These are phyloP conservation scores for Phlebiopsis flavidoalba DNA, from an alignment of 768 basidiomycete species.

Conservation along the genomic window DNA sequence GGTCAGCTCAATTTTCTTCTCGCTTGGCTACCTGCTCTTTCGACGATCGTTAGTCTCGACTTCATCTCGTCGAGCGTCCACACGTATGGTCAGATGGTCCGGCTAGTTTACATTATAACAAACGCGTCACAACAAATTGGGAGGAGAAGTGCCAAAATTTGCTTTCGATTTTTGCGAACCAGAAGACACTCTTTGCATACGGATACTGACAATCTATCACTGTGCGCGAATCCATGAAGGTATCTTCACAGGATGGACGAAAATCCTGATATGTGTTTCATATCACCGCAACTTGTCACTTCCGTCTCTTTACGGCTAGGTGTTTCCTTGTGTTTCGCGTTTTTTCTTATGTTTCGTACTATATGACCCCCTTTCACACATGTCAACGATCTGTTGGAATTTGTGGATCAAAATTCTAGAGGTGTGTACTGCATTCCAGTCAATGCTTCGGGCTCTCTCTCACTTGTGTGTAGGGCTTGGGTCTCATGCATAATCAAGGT, in stretches of 20 bases:
- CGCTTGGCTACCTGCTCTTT: background rate
- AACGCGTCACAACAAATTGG: conserved; percentile 14
- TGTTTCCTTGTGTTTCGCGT: no score
- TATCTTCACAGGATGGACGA: conserved; percentile 9
- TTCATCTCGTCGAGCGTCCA: conserved; percentile 26
- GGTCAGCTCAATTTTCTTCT: background rate
- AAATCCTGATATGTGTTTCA: no score
- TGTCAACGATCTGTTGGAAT: conserved; percentile 18
- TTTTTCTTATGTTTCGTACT: no score
- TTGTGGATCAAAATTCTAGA: conserved; percentile 20
- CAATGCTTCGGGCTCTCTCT: background rate
- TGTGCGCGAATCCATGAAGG: conserved; percentile 20
- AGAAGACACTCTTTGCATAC: background rate
- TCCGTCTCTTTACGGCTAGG: conserved; percentile 5
- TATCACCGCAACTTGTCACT: conserved; percentile 20
- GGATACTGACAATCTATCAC: conserved; percentile 21
- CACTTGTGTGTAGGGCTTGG: conserved; percentile 12
- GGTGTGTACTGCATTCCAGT: conserved; percentile 1
- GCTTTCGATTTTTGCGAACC: conserved; percentile 9
- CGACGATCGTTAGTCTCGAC: background rate
- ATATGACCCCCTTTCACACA: conserved; percentile 16
- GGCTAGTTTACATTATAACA: conserved; percentile 27
- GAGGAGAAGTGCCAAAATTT: conserved; percentile 14
- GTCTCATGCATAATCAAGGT: conserved; percentile 15
- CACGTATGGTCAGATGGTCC: conserved; percentile 22